These are phyloP conservation scores for Macaranga tanarius DNA, from an alignment of 441 rosid genomes.

Conservation along the genomic window DNA sequence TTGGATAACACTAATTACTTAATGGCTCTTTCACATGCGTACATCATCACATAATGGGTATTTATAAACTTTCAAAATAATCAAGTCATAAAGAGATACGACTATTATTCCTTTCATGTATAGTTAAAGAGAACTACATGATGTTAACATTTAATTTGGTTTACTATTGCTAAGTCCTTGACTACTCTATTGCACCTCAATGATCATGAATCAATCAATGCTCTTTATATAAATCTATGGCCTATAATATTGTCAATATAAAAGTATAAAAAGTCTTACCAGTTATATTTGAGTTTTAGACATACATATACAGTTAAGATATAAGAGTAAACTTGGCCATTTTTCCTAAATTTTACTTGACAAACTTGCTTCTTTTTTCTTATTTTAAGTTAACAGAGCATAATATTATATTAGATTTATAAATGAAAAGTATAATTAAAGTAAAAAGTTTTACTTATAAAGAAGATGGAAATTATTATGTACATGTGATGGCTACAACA, in stretches of 20 bases:
- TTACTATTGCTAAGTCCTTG: neutral
- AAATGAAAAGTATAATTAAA: no score
- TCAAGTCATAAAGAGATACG: neutral
- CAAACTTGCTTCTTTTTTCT: constrained; percentile 6
- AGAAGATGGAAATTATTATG: no score
- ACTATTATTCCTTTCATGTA: neutral
- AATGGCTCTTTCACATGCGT: neutral
- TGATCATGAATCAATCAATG: neutral
- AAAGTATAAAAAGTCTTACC: constrained; percentile 3
- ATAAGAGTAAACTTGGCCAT: neutral
- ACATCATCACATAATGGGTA: neutral
- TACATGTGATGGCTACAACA: no score
- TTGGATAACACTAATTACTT: neutral
- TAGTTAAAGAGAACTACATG: neutral
- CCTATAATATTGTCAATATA: neutral
- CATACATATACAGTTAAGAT: neutral
- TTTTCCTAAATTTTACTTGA: constrained; percentile 6
- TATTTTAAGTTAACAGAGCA: neutral
- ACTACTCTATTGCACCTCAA: neutral
- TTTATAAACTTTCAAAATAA: neutral
- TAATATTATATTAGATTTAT: no score
- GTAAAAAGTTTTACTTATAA: no score
- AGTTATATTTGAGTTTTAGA: neutral
- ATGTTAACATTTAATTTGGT: neutral
- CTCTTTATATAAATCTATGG: neutral